Evolutionary conservation across 1,284 basidiomycete species (phyloP), one percentile per base, ranked within the genome.

Genomic region (Butyriboletus appendiculatus): DNA sequence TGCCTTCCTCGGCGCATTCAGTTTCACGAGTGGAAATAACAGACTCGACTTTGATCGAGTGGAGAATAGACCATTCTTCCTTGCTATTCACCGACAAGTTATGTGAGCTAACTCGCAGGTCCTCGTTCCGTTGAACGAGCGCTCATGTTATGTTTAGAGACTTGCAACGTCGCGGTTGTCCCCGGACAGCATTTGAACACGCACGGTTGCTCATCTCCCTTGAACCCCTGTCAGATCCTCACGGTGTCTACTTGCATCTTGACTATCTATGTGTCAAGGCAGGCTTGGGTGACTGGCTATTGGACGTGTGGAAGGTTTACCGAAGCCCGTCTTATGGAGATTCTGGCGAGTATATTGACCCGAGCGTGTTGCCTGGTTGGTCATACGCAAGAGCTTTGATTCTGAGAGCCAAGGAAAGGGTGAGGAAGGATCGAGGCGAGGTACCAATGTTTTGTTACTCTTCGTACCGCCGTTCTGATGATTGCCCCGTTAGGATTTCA

Each of bases 141-240:
- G 28, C 55, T 53, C 52, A 72, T 28, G 34, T 26, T 15, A n/a
- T 42, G 12, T 45, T 20, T 58, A 86, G 90, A 20, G 90, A 95
- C 65, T 76, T 96, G 6, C 86, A 90, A 52, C 84, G 92, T n/a
- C 78, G 95, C 26, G 95, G 95, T 1, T 92, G 92, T 60, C 84
- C 88, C 55, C 82, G 92, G 10, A 94, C 95, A 0, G 85, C 93
- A 0, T 95, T 96, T 69, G 93, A 96, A 70, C 94, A 94, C 64
- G 85, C 90, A 3, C 83, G 89, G 37, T 79, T 97, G 0, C 75
- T 97, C 43, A 87, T 90, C 57, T 81, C 86, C 0, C 78, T 96
- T 0, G 92, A 96, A 64, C 92, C 94, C 0, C 81, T 85, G 73
- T 81, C 78, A 15, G 94, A 97, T 65, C 94, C 94, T 0, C 93